These are phyloP conservation scores for Ganoderma resinaceum DNA, from an alignment of 1,284 basidiomycete genomes.

Conservation along the genomic window DNA sequence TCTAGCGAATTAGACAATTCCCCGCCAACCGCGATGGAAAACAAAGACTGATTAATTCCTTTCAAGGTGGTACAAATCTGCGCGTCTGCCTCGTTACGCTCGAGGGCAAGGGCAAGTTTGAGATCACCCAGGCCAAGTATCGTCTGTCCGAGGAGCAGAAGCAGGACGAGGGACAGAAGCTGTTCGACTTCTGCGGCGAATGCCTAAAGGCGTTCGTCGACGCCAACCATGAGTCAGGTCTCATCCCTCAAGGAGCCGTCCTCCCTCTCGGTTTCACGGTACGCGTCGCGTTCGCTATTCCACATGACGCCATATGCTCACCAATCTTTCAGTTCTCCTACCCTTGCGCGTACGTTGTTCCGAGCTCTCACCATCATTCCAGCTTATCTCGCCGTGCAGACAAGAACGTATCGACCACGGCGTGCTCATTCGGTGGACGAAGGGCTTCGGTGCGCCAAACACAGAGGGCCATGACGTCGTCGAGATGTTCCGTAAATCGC, in stretches of 20 bases:
- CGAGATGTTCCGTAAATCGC: slow-evolving; percentile 87
- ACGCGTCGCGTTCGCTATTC: slow-evolving; percentile 40
- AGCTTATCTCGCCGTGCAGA: slow-evolving; percentile 46
- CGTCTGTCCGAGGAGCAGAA: slow-evolving; percentile 98
- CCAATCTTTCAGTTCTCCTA: slow-evolving; percentile 81
- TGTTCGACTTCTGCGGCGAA: slow-evolving; percentile 98
- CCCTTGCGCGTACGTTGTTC: slow-evolving; percentile 77
- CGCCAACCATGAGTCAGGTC: slow-evolving; percentile 72
- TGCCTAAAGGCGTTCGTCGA: slow-evolving; percentile 91
- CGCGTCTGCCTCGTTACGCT: slow-evolving; percentile 97
- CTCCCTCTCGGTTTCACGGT: slow-evolving; percentile 95
- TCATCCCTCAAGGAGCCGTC: slow-evolving; percentile 72
- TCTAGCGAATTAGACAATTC: too few relatives aligned
- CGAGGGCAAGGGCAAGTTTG: slow-evolving; percentile 93
- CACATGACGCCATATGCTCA: background rate
- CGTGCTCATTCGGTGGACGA: slow-evolving; percentile 96
- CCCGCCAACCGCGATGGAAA: too few relatives aligned
- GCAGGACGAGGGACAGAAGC: slow-evolving; percentile 92
- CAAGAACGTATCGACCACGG: slow-evolving; percentile 97
- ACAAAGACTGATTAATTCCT: background rate
- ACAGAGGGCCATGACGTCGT: slow-evolving; percentile 95
- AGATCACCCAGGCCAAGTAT: slow-evolving; percentile 98
- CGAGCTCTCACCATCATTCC: too few relatives aligned
- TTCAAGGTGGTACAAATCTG: slow-evolving; percentile 89
- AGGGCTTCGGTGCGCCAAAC: slow-evolving; percentile 93